These are phyloP conservation scores for Clavispora fructus DNA, from an alignment of 805 yeast species.

Conservation along the genomic window DNA sequence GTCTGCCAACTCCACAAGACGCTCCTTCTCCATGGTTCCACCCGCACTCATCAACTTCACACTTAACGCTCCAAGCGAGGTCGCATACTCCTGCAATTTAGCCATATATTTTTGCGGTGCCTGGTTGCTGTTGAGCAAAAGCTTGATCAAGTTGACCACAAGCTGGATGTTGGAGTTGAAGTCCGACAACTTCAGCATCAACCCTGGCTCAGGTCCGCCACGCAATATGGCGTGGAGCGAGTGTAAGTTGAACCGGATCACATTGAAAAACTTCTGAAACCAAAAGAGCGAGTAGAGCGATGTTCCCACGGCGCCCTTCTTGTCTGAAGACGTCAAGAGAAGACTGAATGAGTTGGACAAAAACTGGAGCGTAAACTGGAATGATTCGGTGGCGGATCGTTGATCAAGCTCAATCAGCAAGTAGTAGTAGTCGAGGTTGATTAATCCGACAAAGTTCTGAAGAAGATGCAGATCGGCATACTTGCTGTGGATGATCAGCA, in stretches of 20 bases:
- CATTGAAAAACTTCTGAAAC: conserved; percentile 33
- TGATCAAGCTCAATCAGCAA: conserved; percentile 38
- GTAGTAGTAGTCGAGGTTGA: conserved; percentile 36
- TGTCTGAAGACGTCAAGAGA: conserved; percentile 17
- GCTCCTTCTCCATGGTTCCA: conserved; percentile 1
- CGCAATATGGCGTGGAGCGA: conserved; percentile 18
- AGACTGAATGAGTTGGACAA: conserved; percentile 36
- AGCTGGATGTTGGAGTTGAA: conserved; percentile 30
- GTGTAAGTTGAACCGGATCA: conserved; percentile 24
- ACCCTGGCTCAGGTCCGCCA: conserved; percentile 10
- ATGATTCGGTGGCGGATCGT: conserved; percentile 30
- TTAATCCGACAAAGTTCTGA: conserved; percentile 28
- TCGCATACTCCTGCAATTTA: conserved; percentile 5
- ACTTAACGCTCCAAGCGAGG: conserved; percentile 2
- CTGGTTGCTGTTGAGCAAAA: conserved; percentile 12
- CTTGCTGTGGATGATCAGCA: conserved; percentile 23
- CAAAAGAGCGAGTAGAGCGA: conserved; percentile 24
- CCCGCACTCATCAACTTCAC: background rate
- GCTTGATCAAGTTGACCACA: conserved; percentile 28
- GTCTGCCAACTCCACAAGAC: conserved; percentile 5
- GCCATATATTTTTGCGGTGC: conserved; percentile 7
- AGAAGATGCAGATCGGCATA: conserved; percentile 23
- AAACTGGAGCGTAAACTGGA: conserved; percentile 39
- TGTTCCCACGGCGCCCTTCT: conserved; percentile 12
- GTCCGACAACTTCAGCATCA: conserved; percentile 23